These are phyloP conservation scores for Alternaria solani DNA, from an alignment of 2,329 filamentous ascomycete species.

Conservation along the genomic window DNA sequence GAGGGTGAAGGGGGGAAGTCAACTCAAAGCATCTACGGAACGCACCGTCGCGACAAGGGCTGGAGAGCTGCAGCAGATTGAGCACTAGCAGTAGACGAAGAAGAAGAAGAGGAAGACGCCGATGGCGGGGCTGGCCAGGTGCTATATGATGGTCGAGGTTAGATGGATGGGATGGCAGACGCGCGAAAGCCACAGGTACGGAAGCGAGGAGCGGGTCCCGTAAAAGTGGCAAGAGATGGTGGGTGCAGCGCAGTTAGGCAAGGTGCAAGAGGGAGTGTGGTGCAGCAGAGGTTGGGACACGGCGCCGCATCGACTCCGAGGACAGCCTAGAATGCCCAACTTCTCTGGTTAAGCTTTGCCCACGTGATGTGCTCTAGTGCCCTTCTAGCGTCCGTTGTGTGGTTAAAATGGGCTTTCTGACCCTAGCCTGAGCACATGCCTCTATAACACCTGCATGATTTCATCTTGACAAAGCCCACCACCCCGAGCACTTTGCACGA, in stretches of 20 bases:
- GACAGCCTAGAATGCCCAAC: conserved; percentile 16
- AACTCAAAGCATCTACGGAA: conserved; percentile 32
- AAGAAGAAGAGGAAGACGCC: conserved; percentile 10
- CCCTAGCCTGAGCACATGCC: conserved; percentile 19
- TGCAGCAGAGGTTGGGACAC: conserved; percentile 31
- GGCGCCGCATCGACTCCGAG: conserved; percentile 12
- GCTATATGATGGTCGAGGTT: conserved; percentile 18
- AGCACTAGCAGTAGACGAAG: conserved; percentile 13
- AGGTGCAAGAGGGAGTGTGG: conserved; percentile 12
- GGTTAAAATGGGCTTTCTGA: conserved; percentile 20
- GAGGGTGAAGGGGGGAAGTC: conserved; percentile 14
- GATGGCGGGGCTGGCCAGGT: conserved; percentile 27
- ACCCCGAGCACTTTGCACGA: neutral
- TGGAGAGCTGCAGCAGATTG: conserved; percentile 13
- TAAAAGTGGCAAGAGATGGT: conserved; percentile 23
- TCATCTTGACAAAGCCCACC: conserved; percentile 24
- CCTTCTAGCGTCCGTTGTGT: conserved; percentile 9
- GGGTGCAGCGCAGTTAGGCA: conserved; percentile 20
- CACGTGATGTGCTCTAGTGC: conserved; percentile 14
- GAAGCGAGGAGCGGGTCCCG: conserved; percentile 18
- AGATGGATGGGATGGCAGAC: conserved; percentile 5
- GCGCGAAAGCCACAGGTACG: conserved; percentile 13
- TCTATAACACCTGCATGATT: conserved; percentile 11
- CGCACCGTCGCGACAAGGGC: conserved; percentile 28
- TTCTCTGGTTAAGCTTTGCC: conserved; percentile 9